Percentiles rank a stretch among this genome's conserved stretches.
phyloP scores from a whole-genome alignment of 2,329 filamentous ascomycete species.

The Neofusicoccum sp. region DNA sequence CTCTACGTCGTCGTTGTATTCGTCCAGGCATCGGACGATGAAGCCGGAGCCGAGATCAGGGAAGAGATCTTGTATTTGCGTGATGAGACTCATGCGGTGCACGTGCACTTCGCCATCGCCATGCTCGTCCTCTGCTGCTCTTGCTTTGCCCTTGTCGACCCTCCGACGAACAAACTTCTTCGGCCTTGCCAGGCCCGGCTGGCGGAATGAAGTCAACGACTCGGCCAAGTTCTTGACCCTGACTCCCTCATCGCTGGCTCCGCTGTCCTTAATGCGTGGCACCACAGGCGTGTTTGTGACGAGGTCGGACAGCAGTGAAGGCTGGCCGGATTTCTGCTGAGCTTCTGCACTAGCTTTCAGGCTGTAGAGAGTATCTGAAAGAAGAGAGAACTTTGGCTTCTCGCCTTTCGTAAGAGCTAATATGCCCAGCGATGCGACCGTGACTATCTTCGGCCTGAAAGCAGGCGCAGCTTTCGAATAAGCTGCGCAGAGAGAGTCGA shows the following conservation, averaged over 20 bases:
- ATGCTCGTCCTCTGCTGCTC: conserved; percentile 33
- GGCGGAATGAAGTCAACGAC: conserved; percentile 58
- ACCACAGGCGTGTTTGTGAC: conserved; percentile 78
- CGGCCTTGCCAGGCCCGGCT: conserved; percentile 52
- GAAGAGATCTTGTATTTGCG: conserved; percentile 91
- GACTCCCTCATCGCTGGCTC: conserved; percentile 48
- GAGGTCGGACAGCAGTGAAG: conserved; percentile 75
- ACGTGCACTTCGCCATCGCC: conserved; percentile 61
- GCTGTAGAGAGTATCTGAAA: conserved; percentile 81
- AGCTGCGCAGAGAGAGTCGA: conserved; percentile 70
- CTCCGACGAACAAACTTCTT: conserved; percentile 56
- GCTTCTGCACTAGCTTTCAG: conserved; percentile 70
- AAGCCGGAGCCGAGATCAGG: conserved; percentile 83
- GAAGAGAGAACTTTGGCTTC: conserved; percentile 67
- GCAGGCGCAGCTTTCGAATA: conserved; percentile 62
- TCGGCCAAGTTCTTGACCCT: conserved; percentile 61
- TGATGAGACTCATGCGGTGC: conserved; percentile 79
- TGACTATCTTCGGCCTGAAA: conserved; percentile 66
- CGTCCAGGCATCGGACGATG: conserved; percentile 72
- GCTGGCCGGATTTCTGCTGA: conserved; percentile 46
- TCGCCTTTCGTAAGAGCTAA: conserved; percentile 65
- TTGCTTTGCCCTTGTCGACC: conserved; percentile 65
- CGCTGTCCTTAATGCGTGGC: conserved; percentile 57
- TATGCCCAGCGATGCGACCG: conserved; percentile 73
- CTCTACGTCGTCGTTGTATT: conserved; percentile 75